Conservation (phyloP, 371 early-diverging fungal species). For the Chytridiales sp. region DNA sequence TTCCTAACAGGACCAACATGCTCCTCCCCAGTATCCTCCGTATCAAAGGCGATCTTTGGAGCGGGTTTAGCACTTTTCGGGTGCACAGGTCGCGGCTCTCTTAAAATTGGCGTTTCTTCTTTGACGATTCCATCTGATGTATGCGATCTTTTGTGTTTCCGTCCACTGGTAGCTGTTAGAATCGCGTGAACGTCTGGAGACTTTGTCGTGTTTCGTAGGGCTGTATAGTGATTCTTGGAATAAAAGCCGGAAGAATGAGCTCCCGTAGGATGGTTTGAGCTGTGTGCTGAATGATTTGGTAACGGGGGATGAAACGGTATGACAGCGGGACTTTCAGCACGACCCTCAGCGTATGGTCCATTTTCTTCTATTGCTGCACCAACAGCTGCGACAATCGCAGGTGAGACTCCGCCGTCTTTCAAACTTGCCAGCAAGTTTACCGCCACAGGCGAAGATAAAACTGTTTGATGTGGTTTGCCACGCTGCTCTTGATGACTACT, state of each 20-base stretch:
- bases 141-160: neutral
- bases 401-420: conserved; percentile 15
- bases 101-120: neutral
- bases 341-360: no score
- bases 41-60: neutral
- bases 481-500: no score
- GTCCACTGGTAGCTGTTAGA: neutral
- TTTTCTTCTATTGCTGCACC: no score
- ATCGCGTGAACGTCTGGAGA: conserved; percentile 4
- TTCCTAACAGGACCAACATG: neutral
- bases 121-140: conserved; percentile 11
- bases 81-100: no score
- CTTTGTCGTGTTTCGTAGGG: conserved; percentile 5
- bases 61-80: no score
- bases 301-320: no score
- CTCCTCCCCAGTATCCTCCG: neutral
- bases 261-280: conserved; percentile 24
- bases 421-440: conserved; percentile 13
- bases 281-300: no score
- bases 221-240: conserved; percentile 18
- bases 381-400: conserved; percentile 3
- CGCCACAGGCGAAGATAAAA: conserved; percentile 24
- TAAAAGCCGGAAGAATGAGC: conserved; percentile 37
- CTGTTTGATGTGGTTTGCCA: no score
- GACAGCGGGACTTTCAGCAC: no score